Evolutionary conservation across 805 yeast genomes (phyloP).

Genomic region (Saccharomycopsis sp.): DNA sequence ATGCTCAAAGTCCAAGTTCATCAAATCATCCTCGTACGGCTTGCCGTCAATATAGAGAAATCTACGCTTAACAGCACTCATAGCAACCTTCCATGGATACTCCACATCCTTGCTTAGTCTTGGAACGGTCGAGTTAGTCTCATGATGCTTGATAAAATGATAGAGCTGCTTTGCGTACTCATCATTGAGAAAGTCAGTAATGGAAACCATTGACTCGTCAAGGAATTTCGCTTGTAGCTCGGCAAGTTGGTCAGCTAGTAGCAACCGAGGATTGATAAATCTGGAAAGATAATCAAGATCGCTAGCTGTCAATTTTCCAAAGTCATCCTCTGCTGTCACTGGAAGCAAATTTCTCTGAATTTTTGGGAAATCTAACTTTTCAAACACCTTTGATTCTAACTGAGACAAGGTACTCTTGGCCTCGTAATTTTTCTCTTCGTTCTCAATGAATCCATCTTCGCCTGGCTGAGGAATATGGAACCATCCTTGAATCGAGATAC

Average conservation of each 20-base stretch:
- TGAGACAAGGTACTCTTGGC: constrained; percentile 72
- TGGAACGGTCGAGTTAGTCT: constrained; percentile 59
- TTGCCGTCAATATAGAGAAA: constrained; percentile 75
- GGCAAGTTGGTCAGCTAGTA: constrained; percentile 34
- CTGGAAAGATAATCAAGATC: constrained; percentile 46
- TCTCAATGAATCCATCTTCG: constrained; percentile 76
- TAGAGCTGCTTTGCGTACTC: constrained; percentile 44
- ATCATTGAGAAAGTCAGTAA: constrained; percentile 54
- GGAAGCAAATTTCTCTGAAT: constrained; percentile 40
- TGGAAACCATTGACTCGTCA: constrained; percentile 63
- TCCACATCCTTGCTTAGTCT: constrained; percentile 43
- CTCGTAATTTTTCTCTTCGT: constrained; percentile 76
- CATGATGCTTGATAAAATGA: constrained; percentile 45
- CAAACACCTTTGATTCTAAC: constrained; percentile 66
- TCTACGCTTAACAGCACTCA: constrained; percentile 91
- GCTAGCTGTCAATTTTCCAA: constrained; percentile 29
- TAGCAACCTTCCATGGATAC: constrained; percentile 83
- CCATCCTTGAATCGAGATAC: constrained; percentile 97
- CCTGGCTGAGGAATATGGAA: constrained; percentile 95
- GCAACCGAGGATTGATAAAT: constrained; percentile 50
- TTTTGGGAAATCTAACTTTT: constrained; percentile 79
- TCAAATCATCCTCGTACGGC: constrained; percentile 28
- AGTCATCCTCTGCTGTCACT: constrained; percentile 28
- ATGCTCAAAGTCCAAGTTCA: constrained; percentile 25
- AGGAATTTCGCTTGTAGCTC: constrained; percentile 46